Evolutionary conservation across 2,329 filamentous ascomycete genomes (phyloP).

Genomic region (Diplodia intermedia): DNA sequence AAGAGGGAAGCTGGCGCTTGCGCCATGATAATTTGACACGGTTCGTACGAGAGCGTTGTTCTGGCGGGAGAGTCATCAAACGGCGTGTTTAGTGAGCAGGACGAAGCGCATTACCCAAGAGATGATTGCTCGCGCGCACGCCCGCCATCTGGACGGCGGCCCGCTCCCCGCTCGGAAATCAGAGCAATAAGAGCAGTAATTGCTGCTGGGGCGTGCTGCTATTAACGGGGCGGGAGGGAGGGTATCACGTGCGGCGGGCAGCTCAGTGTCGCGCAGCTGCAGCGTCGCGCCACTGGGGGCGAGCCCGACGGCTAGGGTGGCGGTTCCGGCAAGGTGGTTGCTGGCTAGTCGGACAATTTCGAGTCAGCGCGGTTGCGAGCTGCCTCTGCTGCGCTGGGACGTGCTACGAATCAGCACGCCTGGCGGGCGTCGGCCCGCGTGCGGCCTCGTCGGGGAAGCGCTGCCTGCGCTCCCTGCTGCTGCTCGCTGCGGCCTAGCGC

Average conservation of each 20-base stretch:
- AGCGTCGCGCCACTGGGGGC: neutral
- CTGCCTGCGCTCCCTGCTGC: slow-evolving; percentile 16
- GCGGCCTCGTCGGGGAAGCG: slow-evolving; percentile 20
- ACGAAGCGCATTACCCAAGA: slow-evolving; percentile 21
- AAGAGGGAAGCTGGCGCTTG: slow-evolving; percentile 2
- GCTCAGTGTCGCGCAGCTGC: neutral
- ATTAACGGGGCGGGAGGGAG: slow-evolving; percentile 1
- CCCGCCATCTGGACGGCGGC: slow-evolving; percentile 12
- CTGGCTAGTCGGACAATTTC: slow-evolving; percentile 24
- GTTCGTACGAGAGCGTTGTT: neutral
- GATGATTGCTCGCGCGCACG: slow-evolving; percentile 4
- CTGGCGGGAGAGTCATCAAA: slow-evolving; percentile 7
- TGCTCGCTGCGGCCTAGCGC: slow-evolving; percentile 26
- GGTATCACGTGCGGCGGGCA: slow-evolving; percentile 11
- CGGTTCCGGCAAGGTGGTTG: slow-evolving; percentile 11
- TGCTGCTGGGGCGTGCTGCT: slow-evolving; percentile 7
- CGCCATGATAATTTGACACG: slow-evolving; percentile 4
- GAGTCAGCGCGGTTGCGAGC: slow-evolving; percentile 9
- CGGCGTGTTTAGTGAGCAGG: slow-evolving; percentile 27
- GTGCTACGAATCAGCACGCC: slow-evolving; percentile 16
- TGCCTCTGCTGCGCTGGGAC: neutral
- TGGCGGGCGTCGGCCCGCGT: slow-evolving; percentile 27
- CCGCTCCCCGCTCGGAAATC: slow-evolving; percentile 22
- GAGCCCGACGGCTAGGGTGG: slow-evolving; percentile 21
- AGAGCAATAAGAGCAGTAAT: slow-evolving; percentile 21